These are phyloP conservation scores for Elsinoe fawcettii DNA, from an alignment of 2,329 filamentous ascomycete genomes.

Conservation along the genomic window DNA sequence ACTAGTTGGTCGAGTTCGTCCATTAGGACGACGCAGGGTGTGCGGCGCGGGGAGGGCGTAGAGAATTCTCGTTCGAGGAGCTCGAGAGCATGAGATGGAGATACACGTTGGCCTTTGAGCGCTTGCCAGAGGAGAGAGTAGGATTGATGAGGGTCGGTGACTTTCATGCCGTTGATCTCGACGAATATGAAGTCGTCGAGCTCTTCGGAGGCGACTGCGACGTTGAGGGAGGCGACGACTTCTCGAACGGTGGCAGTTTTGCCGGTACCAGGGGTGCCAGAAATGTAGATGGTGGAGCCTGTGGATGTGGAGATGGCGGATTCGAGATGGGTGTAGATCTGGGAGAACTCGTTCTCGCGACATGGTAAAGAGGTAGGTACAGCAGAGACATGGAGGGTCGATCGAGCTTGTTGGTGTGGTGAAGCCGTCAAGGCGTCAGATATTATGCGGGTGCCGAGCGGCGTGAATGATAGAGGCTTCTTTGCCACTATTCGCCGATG, in stretches of 20 bases:
- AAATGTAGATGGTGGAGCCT: constrained; percentile 97
- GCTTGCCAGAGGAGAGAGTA: constrained; percentile 96
- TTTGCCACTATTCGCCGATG: constrained; percentile 67
- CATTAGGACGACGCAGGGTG: constrained; percentile 96
- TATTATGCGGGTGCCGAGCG: constrained; percentile 78
- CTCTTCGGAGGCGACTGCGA: constrained; percentile 80
- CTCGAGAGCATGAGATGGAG: constrained; percentile 82
- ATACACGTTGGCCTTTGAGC: constrained; percentile 84
- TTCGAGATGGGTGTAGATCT: constrained; percentile 89
- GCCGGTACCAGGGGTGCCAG: constrained; percentile 93
- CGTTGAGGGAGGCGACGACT: constrained; percentile 80
- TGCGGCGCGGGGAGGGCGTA: constrained; percentile 78
- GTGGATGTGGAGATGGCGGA: constrained; percentile 88
- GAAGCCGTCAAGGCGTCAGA: constrained; percentile 68
- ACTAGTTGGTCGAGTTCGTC: constrained; percentile 97
- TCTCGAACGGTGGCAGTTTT: constrained; percentile 97
- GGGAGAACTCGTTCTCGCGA: constrained; percentile 81
- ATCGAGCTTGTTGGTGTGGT: constrained; percentile 85
- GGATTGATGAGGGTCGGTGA: constrained; percentile 93
- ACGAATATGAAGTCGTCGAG: constrained; percentile 98
- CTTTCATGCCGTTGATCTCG: constrained; percentile 99
- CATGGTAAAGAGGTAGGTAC: constrained; percentile 86
- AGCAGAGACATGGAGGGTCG: constrained; percentile 83
- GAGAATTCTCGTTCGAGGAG: constrained; percentile 88
- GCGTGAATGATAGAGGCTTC: constrained; percentile 89